Evolutionary conservation across 371 early-diverging fungal genomes (phyloP).

Genomic region (Nosema bombycis): DNA sequence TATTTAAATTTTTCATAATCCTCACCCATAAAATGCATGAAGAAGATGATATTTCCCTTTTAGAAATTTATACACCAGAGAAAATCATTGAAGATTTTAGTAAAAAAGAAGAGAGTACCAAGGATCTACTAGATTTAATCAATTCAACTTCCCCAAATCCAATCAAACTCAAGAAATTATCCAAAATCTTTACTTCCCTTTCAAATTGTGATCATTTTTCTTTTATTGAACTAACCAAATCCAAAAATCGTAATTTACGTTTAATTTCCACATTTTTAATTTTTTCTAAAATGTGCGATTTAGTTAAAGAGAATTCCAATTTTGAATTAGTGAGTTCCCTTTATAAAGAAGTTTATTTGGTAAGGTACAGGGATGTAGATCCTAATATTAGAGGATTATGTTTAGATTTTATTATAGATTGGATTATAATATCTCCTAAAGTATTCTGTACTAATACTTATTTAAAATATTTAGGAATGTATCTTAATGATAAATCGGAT

Average conservation of each 20-base stretch:
- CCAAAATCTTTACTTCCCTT: neutral
- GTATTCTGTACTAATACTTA: constrained; percentile 26
- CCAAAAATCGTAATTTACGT: constrained; percentile 18
- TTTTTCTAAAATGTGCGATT: constrained; percentile 17
- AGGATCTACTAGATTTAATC: too few relatives aligned
- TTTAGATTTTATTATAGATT: constrained; percentile 43
- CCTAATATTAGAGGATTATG: constrained; percentile 36
- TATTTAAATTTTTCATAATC: too few relatives aligned
- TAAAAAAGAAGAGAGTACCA: too few relatives aligned
- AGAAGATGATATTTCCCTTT: too few relatives aligned
- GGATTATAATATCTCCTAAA: constrained; percentile 5
- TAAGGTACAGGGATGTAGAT: constrained; percentile 46
- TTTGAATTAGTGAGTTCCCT: constrained; percentile 13
- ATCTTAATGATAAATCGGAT: constrained; percentile 47
- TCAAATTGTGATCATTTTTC: constrained; percentile 11
- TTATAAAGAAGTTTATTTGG: constrained; percentile 37
- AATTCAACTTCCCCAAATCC: too few relatives aligned
- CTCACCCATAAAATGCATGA: too few relatives aligned
- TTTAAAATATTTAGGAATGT: constrained; percentile 31
- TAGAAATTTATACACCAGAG: too few relatives aligned
- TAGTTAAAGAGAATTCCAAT: neutral
- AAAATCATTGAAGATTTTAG: too few relatives aligned
- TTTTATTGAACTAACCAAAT: constrained; percentile 8
- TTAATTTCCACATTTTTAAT: constrained; percentile 24
- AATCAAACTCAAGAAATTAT: constrained; percentile 26